Percentiles rank a stretch among this genome's conserved stretches.
Conservation (phyloP, 441 rosid genomes). For the Sinapis alba region DNA sequence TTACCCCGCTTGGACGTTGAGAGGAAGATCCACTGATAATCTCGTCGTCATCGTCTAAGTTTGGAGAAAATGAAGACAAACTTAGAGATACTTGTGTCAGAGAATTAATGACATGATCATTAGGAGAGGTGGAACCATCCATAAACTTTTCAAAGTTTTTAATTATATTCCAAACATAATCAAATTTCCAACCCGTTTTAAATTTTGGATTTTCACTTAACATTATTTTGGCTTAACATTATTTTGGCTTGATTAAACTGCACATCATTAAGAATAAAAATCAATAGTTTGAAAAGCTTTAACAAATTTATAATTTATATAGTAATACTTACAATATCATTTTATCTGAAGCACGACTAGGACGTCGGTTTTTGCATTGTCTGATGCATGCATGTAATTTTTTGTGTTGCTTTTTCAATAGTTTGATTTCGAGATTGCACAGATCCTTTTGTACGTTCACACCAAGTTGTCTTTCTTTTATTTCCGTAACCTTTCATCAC, state of each 20-base stretch:
- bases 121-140: too few relatives aligned
- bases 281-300: background rate
- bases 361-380: too few relatives aligned
- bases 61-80: background rate
- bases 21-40: background rate
- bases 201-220: background rate
- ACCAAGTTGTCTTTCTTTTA: background rate
- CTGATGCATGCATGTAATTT: too few relatives aligned
- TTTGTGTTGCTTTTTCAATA: too few relatives aligned
- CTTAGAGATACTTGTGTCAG: background rate
- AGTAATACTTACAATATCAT: background rate
- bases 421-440: too few relatives aligned
- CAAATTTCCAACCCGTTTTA: conserved; percentile 4
- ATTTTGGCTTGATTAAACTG: background rate
- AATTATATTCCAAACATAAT: background rate
- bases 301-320: background rate
- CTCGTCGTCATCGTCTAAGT: background rate
- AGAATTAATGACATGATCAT: too few relatives aligned
- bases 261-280: background rate
- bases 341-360: background rate
- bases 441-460: background rate
- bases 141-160: too few relatives aligned
- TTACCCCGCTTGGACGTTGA: background rate
- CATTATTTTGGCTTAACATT: too few relatives aligned
- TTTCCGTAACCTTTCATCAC: background rate